Evolutionary conservation across 2,329 filamentous ascomycete genomes (phyloP), one percentile per base, ranked within the genome.

Genomic region (Podosphaera leucotricha): DNA sequence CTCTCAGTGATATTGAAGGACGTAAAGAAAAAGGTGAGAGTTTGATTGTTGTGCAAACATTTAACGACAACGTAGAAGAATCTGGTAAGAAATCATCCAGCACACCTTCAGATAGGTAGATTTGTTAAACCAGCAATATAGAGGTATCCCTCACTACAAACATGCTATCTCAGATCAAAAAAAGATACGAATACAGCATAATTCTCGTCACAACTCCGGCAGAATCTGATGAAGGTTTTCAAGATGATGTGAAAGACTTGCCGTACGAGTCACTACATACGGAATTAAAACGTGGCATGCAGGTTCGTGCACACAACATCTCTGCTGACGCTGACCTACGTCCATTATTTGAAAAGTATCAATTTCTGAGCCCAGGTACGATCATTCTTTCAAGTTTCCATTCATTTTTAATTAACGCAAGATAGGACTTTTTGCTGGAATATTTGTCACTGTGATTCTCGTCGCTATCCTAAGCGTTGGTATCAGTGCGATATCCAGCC

Each of bases 311-410:
- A 16, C 24, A 38, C 21, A 41, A 36, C 6, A 41, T 41, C 20
- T 40, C 44, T 26, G 21, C 8, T 6, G 39, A 21, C 22, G 37
- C 30, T 24, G 59, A 67, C 46, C 66, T 61, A 30, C 59, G 67
- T 24, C 67, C 73, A 3, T 62, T 92, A 38, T 95, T 98, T 55
- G 80, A 92, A 62, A 85, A 81, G 60, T 98, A 98, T 61, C 80
- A 93, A 59, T 95, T 86, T 64, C 80, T 98, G 53, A 87, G 79
- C 10, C 83, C 85, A 55, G 83, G 83, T 87, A 63, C 54, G 70
- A 64, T n/a, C 43, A 43, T 30, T 16, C 24, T 33, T 36, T 19
- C 28, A n/a, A n/a, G n/a, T n/a, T n/a, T 21, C 1, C 21, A 18
- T 36, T 39, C 8, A 28, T 18, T 26, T n/a, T n/a, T n/a, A n/a